These are phyloP conservation scores for Verticillium klebahnii DNA, from an alignment of 2,329 filamentous ascomycete species.

Conservation along the genomic window DNA sequence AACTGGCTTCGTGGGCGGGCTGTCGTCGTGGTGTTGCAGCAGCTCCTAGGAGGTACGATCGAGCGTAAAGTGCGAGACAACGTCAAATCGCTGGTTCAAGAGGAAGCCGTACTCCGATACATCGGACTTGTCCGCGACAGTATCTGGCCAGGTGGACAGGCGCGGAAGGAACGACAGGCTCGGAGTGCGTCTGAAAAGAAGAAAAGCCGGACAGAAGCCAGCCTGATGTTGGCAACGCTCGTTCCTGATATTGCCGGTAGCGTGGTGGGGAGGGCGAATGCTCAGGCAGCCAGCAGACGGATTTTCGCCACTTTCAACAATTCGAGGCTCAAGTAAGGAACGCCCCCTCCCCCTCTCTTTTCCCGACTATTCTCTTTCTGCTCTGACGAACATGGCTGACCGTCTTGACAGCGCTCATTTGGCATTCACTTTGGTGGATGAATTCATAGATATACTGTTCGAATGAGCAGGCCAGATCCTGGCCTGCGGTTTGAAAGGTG, in stretches of 20 bases:
- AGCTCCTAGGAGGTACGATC: conserved; percentile 91
- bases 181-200: conserved; percentile 70
- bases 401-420: conserved; percentile 56
- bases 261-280: conserved; percentile 89
- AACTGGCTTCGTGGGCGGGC: conserved; percentile 96
- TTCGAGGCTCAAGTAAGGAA: conserved; percentile 74
- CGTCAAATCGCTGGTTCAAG: conserved; percentile 66
- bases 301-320: conserved; percentile 93
- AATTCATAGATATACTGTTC: conserved; percentile 63
- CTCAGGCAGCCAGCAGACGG: conserved; percentile 81
- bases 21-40: conserved; percentile 93
- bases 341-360: not conserved
- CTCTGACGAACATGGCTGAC: conserved; percentile 3
- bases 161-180: conserved; percentile 43
- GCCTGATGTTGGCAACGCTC: conserved; percentile 81
- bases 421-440: conserved; percentile 67
- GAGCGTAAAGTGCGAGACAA: conserved; percentile 91
- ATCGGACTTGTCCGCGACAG: conserved; percentile 66
- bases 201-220: conserved; percentile 80
- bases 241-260: conserved; percentile 87
- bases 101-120: conserved; percentile 74
- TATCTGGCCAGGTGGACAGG: conserved; percentile 74
- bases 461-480: conserved; percentile 20
- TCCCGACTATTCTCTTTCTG: not conserved
- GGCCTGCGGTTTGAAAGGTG: too few relatives aligned